These are phyloP conservation scores for Aspergillus sp. DNA, from an alignment of 2,329 filamentous ascomycete species.

Conservation along the genomic window DNA sequence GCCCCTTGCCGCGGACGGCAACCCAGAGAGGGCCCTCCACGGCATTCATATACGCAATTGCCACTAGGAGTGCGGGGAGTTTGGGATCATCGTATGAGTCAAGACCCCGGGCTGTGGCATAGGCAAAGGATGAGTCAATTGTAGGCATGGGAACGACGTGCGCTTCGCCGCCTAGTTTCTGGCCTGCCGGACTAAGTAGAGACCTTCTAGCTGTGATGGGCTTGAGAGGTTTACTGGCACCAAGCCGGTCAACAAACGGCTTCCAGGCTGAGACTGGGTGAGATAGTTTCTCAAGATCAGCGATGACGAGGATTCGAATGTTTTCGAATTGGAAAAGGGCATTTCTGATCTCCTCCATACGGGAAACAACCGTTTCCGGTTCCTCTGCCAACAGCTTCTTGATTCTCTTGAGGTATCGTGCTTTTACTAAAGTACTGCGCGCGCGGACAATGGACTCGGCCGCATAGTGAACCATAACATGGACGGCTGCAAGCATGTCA, in stretches of 20 bases:
- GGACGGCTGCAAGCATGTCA: slow-evolving; percentile 59
- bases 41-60: slow-evolving; percentile 85
- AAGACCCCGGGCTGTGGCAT: slow-evolving; percentile 72
- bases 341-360: slow-evolving; percentile 73
- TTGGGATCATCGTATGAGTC: slow-evolving; percentile 73
- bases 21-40: slow-evolving; percentile 95
- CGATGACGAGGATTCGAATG: slow-evolving; percentile 79
- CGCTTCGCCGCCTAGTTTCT: slow-evolving; percentile 70
- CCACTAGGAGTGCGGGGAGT: slow-evolving; percentile 82
- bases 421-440: slow-evolving; percentile 79
- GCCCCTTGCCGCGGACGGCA: slow-evolving; percentile 85
- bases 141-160: slow-evolving; percentile 87
- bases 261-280: slow-evolving; percentile 81
- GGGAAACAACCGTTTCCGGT: slow-evolving; percentile 70
- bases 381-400: slow-evolving; percentile 77
- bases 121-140: slow-evolving; percentile 86
- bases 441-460: slow-evolving; percentile 74
- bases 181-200: slow-evolving; percentile 74
- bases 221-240: slow-evolving; percentile 57
- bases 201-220: slow-evolving; percentile 69
- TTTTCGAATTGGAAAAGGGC: slow-evolving; percentile 81
- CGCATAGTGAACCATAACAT: slow-evolving; percentile 79
- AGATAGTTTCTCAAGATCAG: slow-evolving; percentile 71
- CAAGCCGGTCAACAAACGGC: slow-evolving; percentile 55
- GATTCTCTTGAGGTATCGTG: slow-evolving; percentile 81